These are phyloP conservation scores for Odontarrhena argentea DNA, from an alignment of 345 rosid genomes.

Conservation along the genomic window DNA sequence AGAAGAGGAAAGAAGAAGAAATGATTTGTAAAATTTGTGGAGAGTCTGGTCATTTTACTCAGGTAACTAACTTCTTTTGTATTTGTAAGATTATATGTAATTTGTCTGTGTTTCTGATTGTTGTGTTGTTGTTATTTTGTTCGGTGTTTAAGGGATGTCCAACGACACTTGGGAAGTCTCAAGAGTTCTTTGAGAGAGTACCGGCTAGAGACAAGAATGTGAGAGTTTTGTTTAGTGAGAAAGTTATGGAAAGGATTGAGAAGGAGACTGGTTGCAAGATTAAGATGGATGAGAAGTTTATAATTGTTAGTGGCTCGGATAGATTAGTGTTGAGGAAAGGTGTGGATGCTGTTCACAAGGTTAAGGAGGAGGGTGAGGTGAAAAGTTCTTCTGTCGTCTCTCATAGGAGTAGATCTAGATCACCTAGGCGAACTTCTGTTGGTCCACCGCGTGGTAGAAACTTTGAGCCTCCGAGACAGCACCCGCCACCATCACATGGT, in stretches of 20 bases:
- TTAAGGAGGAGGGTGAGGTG: constrained; percentile 70
- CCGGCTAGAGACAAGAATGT: constrained; percentile 84
- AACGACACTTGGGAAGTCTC: constrained; percentile 94
- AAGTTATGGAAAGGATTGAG: constrained; percentile 76
- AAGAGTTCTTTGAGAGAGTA: constrained; percentile 91
- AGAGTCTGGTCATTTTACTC: constrained; percentile 97
- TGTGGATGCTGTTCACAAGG: constrained; percentile 92
- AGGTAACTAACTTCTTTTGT: constrained; percentile 48
- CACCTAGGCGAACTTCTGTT: constrained; percentile 67
- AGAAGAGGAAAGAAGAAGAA: constrained; percentile 98
- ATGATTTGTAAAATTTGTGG: constrained; percentile 97
- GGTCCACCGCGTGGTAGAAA: constrained; percentile 64
- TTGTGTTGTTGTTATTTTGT: not conserved
- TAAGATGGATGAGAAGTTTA: constrained; percentile 89
- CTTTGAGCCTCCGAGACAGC: constrained; percentile 65
- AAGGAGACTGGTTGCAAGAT: constrained; percentile 85
- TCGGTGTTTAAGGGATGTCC: constrained; percentile 75
- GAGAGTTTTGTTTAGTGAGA: constrained; percentile 75
- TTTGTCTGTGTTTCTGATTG: constrained; percentile 11
- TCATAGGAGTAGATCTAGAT: constrained; percentile 82
- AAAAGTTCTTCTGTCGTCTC: constrained; percentile 64
- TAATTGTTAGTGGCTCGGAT: constrained; percentile 94
- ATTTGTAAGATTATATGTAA: not conserved
- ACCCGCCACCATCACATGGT: constrained; percentile 54
- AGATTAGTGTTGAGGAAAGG: constrained; percentile 88